Base-by-base conservation (phyloP, 768 basidiomycete genomes). In the Crucibulum laeve region DNA sequence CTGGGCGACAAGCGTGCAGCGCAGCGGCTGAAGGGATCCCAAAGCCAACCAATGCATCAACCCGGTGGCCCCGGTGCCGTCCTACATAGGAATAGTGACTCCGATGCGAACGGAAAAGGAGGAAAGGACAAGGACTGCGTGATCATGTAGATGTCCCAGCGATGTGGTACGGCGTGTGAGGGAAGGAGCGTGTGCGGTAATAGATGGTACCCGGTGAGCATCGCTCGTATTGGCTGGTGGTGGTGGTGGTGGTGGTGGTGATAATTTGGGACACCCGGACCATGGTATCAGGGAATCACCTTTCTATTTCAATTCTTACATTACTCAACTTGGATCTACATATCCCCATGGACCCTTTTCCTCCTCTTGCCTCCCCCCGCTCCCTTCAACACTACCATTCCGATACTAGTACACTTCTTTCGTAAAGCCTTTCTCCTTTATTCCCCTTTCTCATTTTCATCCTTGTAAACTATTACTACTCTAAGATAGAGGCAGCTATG, bases 1-100 rank as follows among this genome's bases (percentile, higher is more conserved):
- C 78, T 82, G 23, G 94, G 95, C 38, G 96, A 99, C 67, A 95
- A 91, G 61, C 89, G 96, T 46, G 93, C 96, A 0, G 68, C 76
- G 5, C 90, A 94, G 56, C 82, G 96, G 41, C 68, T 98, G 11
- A 83, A 78, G 57, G 71, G 79, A 8, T 71, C 77, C 4, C 74
- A 74, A 34, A 76, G 64, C 42, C 74, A 74, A 42, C 76, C 79
- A 4, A 60, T 77, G 47, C 72, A 66, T 42, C 70, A 74, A 43
- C 78, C 82, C 3, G 82, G 80, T 19, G 79, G 80, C 23, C 68
- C 82, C 1, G 79, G 76, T 25, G 69, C 84, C 4, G 77, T 87
- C 7, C 64, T 87, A 25, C 69, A 77, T 44, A 78, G 84, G 24
- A 22, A 26, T 32, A 77, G 74, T 35, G 74, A 71, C 17, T 65